Percentiles rank a stretch among this genome's conserved stretches.
Conservation (phyloP, 164 flowering plant genomes). For the Vitis amurensis region DNA sequence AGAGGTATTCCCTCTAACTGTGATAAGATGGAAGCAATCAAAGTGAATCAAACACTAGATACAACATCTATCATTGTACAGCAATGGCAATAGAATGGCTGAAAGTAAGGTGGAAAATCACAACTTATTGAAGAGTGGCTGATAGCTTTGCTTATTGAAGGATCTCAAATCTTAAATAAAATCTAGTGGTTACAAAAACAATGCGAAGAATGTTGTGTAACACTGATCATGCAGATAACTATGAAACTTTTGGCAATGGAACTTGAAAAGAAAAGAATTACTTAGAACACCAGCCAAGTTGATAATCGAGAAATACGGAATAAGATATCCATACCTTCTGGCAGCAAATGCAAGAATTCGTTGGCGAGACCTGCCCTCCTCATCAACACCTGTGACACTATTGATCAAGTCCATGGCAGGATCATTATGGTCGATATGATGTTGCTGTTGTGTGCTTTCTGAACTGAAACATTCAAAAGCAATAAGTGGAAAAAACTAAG, state of each 20-base stretch:
- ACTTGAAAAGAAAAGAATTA: not conserved
- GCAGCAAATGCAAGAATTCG: slow-evolving; percentile 96
- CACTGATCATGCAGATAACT: not conserved
- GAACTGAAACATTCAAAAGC: slow-evolving; percentile 40
- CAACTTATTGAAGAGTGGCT: too few relatives aligned
- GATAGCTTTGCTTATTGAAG: too few relatives aligned
- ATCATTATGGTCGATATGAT: slow-evolving; percentile 45
- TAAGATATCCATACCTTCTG: slow-evolving; percentile 47
- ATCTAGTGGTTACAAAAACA: too few relatives aligned
- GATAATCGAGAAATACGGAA: not conserved
- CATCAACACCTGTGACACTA: slow-evolving; percentile 86
- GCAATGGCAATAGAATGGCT: too few relatives aligned
- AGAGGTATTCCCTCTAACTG: too few relatives aligned
- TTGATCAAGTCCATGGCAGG: slow-evolving; percentile 86
- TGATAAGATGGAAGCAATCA: too few relatives aligned
- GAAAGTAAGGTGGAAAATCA: too few relatives aligned
- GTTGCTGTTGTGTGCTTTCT: slow-evolving; percentile 43
- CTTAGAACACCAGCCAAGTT: not conserved
- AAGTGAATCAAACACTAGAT: too few relatives aligned
- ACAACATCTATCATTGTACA: too few relatives aligned
- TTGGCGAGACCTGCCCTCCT: slow-evolving; percentile 96
- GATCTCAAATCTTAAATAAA: too few relatives aligned
- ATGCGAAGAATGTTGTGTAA: not conserved
- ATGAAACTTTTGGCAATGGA: not conserved
- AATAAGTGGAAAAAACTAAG: not conserved